Evolutionary conservation across 2,329 filamentous ascomycete species (phyloP), one percentile per base, ranked within the genome.

Genomic region (Trichoderma arundinaceum): DNA sequence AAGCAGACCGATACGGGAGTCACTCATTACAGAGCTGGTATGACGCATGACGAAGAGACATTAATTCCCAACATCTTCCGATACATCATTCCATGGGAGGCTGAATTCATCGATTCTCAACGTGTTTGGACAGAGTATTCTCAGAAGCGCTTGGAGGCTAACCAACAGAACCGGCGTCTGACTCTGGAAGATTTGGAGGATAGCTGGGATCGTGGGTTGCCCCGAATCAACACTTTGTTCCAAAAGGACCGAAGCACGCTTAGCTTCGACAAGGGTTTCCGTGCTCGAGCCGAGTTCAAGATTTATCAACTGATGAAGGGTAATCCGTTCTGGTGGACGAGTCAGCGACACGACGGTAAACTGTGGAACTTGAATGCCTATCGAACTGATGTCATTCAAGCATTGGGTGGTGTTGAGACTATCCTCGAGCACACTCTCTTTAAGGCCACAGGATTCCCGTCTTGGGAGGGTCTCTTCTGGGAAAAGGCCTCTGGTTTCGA

Each of bases 321-420:
- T 79, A 97, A 98, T 76, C 95, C 95, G 0, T 98, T 98, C 84
- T 97, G 94, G 93, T 99, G 95, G 95, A 99, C 95, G 4, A 96
- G 92, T 73, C 94, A 98, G 78, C 86, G 95, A 44, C 96, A 99
- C 74, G 95, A 99, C 73, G 95, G 95, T 75, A 98, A 98, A 75
- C 79, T 99, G 4, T 99, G 95, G 95, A 97, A 97, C 69, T 78
- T 99, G 62, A 98, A 98, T 70, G 92, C 92, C 1, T 97, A 98
- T 79, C 85, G 95, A 68, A 97, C 95, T 7, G 95, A 99, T 80
- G 93, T 97, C 9, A 99, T 99, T 66, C 95, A 98, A 76, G 94
- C 94, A 0, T 81, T 97, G 54, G 94, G 94, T 75, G 94, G 94
- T 88, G 95, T 99, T 7, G 95, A 99, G 78, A 98, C 94, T 0